Base-by-base conservation (phyloP, 164 flowering plant species). In the Aristolochia contorta region DNA sequence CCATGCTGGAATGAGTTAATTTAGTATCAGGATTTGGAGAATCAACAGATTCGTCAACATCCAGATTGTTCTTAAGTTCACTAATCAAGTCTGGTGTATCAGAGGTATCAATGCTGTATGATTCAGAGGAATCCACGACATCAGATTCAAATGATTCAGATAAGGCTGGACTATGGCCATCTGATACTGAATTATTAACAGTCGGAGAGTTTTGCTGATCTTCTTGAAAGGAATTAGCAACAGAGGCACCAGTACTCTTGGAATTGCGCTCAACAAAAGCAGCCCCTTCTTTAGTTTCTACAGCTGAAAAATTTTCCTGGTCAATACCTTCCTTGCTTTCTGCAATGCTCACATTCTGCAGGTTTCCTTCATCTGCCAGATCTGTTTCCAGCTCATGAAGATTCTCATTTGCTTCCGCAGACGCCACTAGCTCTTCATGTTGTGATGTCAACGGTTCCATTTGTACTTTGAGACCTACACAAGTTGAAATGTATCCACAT, bases 401-500 rank as follows among this genome's bases (percentile, higher is more conserved):
- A 45, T 46, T 57, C 56, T 72, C 72, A 64, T 65, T 61, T 45
- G 60, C 54, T 24, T 72, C 57, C 68, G 72, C 80, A 46, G 80
- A 71, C 19, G 58, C 63, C 60, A 80, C 58, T 21, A 70, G 52
- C 56, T 56, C 67, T 65, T 87, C 89, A 56, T 82, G 83, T 60
- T 82, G 75, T 37, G 80, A 25, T 24, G 85, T 74, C 71, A 83
- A 68, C 27, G 86, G 75, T 67, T 77, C 74, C 91, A 87, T 81
- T 64, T 79, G 76, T 62, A 58, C 76, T 63, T 68, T 73, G 46
- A 63, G 68, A 62, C 80, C 96, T 92, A 79, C 46, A 52, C 15
- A 23, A 0, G 7, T 37, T 37, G 43, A 37, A 37, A 37, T 33
- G 54, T 8, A 54, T 24, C 22, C 18, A 27, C 43, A 37, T 37